A percentile compares a stretch with the other conserved stretches of the same genome.
phyloP scores from a whole-genome alignment of 352 stramenopile genomes.

The Phytopythium vexans region DNA sequence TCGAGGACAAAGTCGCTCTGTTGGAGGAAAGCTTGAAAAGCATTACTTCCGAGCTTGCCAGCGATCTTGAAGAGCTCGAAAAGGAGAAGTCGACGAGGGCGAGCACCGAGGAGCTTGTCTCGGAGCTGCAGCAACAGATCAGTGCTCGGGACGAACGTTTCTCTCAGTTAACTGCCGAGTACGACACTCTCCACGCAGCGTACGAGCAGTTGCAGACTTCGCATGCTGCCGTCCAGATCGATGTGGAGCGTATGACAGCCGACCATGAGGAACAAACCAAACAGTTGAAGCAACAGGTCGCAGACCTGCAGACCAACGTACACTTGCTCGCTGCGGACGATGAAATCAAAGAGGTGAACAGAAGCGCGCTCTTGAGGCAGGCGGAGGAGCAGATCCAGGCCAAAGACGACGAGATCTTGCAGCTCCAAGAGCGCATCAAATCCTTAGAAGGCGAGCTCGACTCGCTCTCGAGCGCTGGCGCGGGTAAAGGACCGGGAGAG shows the following conservation, averaged over 20 bases:
- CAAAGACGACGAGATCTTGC: constrained; percentile 28
- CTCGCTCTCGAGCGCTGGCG: constrained; percentile 29
- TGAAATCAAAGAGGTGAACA: constrained; percentile 30
- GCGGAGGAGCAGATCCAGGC: constrained; percentile 32
- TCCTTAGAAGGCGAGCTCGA: constrained; percentile 52
- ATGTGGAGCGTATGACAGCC: constrained; percentile 17
- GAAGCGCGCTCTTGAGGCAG: constrained; percentile 28
- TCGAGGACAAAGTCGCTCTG: constrained; percentile 48
- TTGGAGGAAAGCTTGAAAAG: constrained; percentile 49
- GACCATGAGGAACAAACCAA: constrained; percentile 14
- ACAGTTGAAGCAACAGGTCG: constrained; percentile 28
- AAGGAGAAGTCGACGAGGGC: constrained; percentile 32
- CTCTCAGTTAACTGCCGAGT: constrained; percentile 47
- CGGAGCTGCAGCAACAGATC: constrained; percentile 45
- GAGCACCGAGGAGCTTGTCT: constrained; percentile 30
- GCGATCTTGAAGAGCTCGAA: constrained; percentile 50
- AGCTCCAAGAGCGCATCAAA: constrained; percentile 32
- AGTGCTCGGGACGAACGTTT: constrained; percentile 60
- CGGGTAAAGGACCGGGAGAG: constrained; percentile 15
- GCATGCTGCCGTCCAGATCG: constrained; percentile 6
- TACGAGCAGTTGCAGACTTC: constrained; percentile 29
- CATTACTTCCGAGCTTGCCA: constrained; percentile 46
- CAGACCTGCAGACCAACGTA: constrained; percentile 14
- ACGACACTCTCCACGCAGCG: constrained; percentile 36
- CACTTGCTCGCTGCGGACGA: constrained; percentile 20